Percentiles rank a stretch among this genome's conserved stretches.
These are phyloP conservation scores for Penicillium sp. DNA, from an alignment of 2,329 filamentous ascomycete genomes.

Conservation along the genomic window DNA sequence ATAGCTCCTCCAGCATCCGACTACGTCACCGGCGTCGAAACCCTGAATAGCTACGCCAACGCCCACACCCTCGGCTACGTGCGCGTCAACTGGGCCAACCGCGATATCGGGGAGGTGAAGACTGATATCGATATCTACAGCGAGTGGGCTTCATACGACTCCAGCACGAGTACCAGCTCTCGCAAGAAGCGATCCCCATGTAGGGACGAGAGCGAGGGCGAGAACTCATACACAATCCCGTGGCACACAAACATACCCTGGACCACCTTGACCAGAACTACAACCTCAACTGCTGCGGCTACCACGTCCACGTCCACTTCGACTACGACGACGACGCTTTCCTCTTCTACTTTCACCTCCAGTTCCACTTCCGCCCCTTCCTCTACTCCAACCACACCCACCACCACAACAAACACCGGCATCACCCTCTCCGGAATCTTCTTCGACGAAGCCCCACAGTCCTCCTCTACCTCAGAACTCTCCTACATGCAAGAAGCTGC, in stretches of 20 bases:
- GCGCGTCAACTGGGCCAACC: background rate
- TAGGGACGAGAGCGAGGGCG: background rate
- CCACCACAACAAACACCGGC: background rate
- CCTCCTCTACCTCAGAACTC: background rate
- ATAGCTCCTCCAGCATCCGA: background rate
- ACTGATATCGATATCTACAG: background rate
- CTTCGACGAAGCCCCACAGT: background rate
- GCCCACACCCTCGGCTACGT: background rate
- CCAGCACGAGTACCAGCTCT: background rate
- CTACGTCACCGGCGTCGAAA: background rate
- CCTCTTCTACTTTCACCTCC: background rate
- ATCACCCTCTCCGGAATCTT: background rate
- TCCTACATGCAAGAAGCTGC: background rate
- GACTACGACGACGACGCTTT: too few species aligned
- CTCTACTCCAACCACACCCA: background rate
- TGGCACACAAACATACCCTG: background rate
- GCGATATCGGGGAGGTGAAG: background rate
- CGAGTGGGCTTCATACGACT: background rate
- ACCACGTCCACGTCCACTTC: background rate
- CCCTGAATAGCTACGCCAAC: background rate
- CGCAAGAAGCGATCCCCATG: background rate
- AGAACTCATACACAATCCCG: too few species aligned
- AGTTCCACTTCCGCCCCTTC: background rate
- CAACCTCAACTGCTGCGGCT: background rate
- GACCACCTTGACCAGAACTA: background rate